Evolutionary conservation across 1,139 yeast species (phyloP).

Genomic region (Candida tunisiensis): DNA sequence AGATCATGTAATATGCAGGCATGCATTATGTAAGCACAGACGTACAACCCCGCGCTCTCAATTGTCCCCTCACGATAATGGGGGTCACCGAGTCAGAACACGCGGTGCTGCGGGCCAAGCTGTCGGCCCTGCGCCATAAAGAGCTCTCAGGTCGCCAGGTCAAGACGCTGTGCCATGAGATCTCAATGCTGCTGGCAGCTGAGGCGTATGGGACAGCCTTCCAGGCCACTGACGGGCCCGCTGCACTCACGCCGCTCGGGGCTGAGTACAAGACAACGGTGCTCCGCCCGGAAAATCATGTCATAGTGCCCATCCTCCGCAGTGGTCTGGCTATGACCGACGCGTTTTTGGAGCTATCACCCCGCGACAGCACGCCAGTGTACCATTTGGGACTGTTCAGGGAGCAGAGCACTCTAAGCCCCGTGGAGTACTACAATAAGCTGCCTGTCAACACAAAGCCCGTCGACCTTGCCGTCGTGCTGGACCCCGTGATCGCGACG

Average conservation of each 20-base stretch:
- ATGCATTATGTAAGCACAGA: too few species aligned
- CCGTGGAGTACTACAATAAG: conserved; percentile 22
- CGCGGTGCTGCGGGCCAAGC: conserved; percentile 13
- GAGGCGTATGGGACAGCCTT: conserved; percentile 12
- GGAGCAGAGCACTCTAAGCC: conserved; percentile 16
- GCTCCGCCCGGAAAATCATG: conserved; percentile 10
- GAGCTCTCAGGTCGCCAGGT: conserved; percentile 9
- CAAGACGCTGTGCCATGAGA: conserved; percentile 11
- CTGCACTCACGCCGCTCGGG: conserved; percentile 13
- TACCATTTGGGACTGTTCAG: conserved; percentile 20
- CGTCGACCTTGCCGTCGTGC: conserved; percentile 11
- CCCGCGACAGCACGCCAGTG: conserved; percentile 15
- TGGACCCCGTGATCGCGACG: conserved; percentile 22
- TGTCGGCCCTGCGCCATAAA: conserved; percentile 13
- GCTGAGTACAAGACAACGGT: conserved; percentile 5
- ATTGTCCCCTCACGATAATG: too few species aligned
- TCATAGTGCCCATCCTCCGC: conserved; percentile 16
- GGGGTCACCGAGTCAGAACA: conserved; percentile 13
- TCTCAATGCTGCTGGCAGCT: conserved; percentile 15
- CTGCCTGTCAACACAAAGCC: conserved; percentile 12
- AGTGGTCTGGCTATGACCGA: conserved; percentile 19
- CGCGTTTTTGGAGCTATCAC: conserved; percentile 14
- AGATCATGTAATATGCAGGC: too few species aligned
- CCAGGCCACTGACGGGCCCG: conserved; percentile 3
- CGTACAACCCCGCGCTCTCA: too few species aligned